Percentiles rank a stretch among this genome's conserved stretches.
Evolutionary conservation across 1,139 yeast genomes (phyloP).

Genomic region (Yamadazyma blattariae): DNA sequence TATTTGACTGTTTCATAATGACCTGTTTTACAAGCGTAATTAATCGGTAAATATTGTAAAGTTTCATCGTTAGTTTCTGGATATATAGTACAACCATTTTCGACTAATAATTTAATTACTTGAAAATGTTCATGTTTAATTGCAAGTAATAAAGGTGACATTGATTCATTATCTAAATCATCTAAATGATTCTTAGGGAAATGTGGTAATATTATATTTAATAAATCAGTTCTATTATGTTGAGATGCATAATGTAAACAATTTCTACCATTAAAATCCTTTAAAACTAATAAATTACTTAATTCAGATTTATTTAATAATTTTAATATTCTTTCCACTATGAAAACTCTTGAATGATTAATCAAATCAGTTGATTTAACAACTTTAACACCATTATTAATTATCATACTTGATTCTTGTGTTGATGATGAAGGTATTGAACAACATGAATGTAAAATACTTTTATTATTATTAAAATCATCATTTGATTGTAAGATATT

Average conservation of each 20-base stretch:
- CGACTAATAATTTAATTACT: slow-evolving; percentile 41
- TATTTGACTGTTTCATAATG: slow-evolving; percentile 67
- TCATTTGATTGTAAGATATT: slow-evolving; percentile 38
- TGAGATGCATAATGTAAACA: slow-evolving; percentile 90
- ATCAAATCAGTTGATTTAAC: slow-evolving; percentile 39
- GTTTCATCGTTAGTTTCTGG: slow-evolving; percentile 50
- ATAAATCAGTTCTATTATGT: slow-evolving; percentile 55
- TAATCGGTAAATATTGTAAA: slow-evolving; percentile 74
- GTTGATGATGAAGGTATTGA: slow-evolving; percentile 37
- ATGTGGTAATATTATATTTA: slow-evolving; percentile 40
- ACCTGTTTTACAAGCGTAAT: slow-evolving; percentile 87
- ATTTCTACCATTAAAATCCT: slow-evolving; percentile 72
- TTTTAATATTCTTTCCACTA: slow-evolving; percentile 33
- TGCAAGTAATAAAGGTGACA: slow-evolving; percentile 79
- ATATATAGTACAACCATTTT: slow-evolving; percentile 54
- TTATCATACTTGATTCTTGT: slow-evolving; percentile 28
- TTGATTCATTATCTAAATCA: slow-evolving; percentile 65
- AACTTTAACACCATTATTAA: slow-evolving; percentile 47
- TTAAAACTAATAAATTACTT: slow-evolving; percentile 29
- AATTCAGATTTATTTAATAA: slow-evolving; percentile 19
- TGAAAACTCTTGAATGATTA: slow-evolving; percentile 40
- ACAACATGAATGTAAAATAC: slow-evolving; percentile 45
- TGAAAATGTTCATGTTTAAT: slow-evolving; percentile 66
- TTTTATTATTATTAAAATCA: slow-evolving; percentile 41
- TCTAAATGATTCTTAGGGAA: slow-evolving; percentile 44